These are phyloP conservation scores for Neofusicoccum parvum DNA, from an alignment of 2,329 filamentous ascomycete species.

Conservation along the genomic window DNA sequence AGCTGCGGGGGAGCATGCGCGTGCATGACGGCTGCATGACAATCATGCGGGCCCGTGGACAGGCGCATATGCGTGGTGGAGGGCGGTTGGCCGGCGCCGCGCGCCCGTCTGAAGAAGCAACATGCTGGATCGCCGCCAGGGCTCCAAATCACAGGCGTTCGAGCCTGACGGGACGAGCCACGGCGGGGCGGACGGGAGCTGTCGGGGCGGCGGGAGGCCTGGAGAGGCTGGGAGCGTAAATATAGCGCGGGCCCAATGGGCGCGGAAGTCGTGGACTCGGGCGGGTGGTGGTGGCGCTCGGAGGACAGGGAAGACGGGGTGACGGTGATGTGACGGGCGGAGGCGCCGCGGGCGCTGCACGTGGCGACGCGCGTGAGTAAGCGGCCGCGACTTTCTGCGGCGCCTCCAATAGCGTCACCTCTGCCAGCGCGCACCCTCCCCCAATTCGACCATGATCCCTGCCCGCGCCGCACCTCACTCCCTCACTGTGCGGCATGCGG, in stretches of 20 bases:
- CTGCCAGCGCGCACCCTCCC: background rate
- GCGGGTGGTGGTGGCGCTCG: background rate
- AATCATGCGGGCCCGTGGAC: background rate
- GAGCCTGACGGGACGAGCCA: constrained; percentile 7
- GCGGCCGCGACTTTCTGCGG: background rate
- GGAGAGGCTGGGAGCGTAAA: background rate
- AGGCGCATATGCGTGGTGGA: constrained; percentile 18
- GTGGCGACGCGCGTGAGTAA: background rate
- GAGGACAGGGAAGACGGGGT: background rate
- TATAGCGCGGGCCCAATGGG: constrained; percentile 4
- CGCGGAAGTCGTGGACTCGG: constrained; percentile 6
- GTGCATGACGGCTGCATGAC: constrained; percentile 14
- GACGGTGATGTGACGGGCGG: background rate
- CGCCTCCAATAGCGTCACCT: constrained; percentile 2
- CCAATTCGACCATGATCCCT: constrained; percentile 33
- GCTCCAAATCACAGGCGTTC: constrained; percentile 6
- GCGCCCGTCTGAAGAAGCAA: background rate
- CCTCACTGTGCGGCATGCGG: constrained; percentile 38
- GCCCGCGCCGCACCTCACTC: constrained; percentile 23
- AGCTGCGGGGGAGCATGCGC: constrained; percentile 12
- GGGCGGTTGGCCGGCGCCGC: constrained; percentile 8
- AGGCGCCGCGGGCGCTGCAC: background rate
- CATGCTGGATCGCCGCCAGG: background rate
- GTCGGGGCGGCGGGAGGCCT: background rate
- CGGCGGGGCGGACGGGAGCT: background rate